Conservation (phyloP, 176 grass and related monocot genomes). For the Bothriochloa decipiens region DNA sequence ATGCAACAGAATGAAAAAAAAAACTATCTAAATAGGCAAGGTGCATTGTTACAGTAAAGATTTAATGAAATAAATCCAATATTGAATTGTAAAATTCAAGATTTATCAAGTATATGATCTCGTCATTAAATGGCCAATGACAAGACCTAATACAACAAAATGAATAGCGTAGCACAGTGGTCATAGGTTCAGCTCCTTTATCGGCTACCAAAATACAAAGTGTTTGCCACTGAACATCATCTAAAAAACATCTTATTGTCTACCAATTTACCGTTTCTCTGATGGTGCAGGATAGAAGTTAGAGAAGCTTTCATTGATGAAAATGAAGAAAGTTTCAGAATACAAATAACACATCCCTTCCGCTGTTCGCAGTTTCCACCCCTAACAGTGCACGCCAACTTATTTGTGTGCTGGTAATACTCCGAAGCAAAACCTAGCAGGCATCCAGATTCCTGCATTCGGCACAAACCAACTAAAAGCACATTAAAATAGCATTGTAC, state of each 20-base stretch:
- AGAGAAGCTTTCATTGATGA: constrained; percentile 10
- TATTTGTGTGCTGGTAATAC: constrained; percentile 47
- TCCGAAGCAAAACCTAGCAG: constrained; percentile 62
- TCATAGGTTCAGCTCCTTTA: constrained; percentile 8
- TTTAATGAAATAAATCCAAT: no score
- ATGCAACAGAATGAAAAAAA: no score
- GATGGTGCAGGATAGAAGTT: constrained; percentile 24
- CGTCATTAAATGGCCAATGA: not conserved
- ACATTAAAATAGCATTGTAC: no score
- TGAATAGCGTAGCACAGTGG: not conserved
- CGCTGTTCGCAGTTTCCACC: constrained; percentile 36
- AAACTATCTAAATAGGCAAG: no score
- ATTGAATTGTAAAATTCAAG: not conserved
- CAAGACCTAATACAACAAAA: not conserved
- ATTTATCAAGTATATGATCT: not conserved
- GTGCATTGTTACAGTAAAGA: no score
- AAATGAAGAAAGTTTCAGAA: constrained; percentile 37
- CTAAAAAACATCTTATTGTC: constrained; percentile 19
- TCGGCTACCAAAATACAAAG: constrained; percentile 4
- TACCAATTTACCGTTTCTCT: constrained; percentile 34
- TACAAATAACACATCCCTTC: constrained; percentile 31
- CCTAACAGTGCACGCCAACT: constrained; percentile 33
- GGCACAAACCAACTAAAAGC: no score
- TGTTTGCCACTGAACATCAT: constrained; percentile 17
- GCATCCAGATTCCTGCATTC: constrained; percentile 92